Base-by-base conservation (phyloP, 2,329 filamentous ascomycete species). In the Meredithiella fracta region DNA sequence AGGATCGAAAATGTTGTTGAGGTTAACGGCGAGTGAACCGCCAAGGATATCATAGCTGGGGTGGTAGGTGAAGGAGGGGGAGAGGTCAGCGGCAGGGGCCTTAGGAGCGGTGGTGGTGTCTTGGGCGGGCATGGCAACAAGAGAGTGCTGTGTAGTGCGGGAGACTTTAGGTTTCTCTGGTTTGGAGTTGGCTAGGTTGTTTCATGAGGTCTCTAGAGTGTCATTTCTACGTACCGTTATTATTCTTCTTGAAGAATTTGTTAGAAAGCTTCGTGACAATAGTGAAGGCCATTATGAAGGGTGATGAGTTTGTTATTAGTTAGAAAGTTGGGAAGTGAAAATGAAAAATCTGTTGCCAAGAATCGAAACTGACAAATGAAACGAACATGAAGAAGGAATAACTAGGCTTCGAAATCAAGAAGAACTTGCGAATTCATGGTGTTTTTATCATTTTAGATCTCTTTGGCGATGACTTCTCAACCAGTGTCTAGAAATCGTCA, bases 31-130 rank as follows among this genome's bases (percentile, higher is more conserved):
- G 2, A 47, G 29, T 8, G 57, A 40, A 4, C 38, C 51, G 7
- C 57, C 57, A 8, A 44, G 44, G 25, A 42, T 17, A 31, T 56
- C 49, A 17, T 50, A 56, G 20, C 29, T 26, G 5, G 57, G 57
- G 17, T 53, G 42, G 11, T 56, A 59, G 20, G 22, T 42, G 3
- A 9, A 22, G 17, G 15, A 34, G 5, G n/a, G 17, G 9, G 38
- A 22, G 20, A 38, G 6, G 40, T 11, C 15, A 22, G n/a, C 15
- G 17, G 47, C 51, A 17, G 56, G 51, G 3, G 34, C 34, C 8
- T 22, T 20, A 9, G 25, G n/a, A 29, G 31, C 3, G 9, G 14
- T 23, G 29, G 42, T 20, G 9, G 20, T 47, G 47, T 52, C 17
- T 9, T 17, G 15, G 15, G 22, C 17, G 20, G 38, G 29, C 14